Base-by-base conservation (phyloP, 1,284 basidiomycete genomes). In the Sporisorium sorghi region DNA sequence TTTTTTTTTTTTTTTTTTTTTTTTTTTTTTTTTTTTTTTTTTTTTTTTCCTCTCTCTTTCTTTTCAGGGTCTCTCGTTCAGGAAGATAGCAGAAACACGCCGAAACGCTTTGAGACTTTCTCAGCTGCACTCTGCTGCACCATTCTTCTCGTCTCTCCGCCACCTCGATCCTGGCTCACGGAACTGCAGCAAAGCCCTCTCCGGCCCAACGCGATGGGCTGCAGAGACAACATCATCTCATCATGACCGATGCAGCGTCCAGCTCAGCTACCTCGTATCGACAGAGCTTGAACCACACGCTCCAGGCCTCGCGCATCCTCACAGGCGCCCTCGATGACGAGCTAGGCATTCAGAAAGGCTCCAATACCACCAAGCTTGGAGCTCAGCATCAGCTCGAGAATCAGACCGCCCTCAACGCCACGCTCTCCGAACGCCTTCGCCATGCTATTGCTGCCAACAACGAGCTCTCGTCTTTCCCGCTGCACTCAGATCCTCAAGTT, bases 281-380 rank as follows among this genome's bases (percentile, higher is more conserved):
- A 28, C 70, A 67, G n/a, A 52, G 61, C 52, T 51, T 73, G 48
- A 64, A 59, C 43, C 43, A 49, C 10, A 57, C 61, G 21, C 49
- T 73, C 19, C 58, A 63, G 15, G 71, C 65, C 12, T 57, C 71
- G 15, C 56, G 71, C 56, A 69, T 69, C 28, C 60, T 72, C 43
- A 53, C 37, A 9, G 70, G 64, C 53, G 43, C 55, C 28, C 69
- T 58, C 35, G 62, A 69, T 49, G 59, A 69, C 19, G 63, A 74
- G 46, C 54, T 74, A 1, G 66, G 58, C 19, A 67, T 74, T 42
- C 57, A 67, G 21, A 74, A 60, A 43, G 55, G 50, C 33, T 32
- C 57, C 10, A 52, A 47, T 5, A 62, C 35, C 39, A 66, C 55
- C 52, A 69, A 65, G 37, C 65, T 62, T 14, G 61, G 65, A 28